Base-by-base conservation (phyloP, 2,329 filamentous ascomycete species). In the Albifimbria verrucaria region DNA sequence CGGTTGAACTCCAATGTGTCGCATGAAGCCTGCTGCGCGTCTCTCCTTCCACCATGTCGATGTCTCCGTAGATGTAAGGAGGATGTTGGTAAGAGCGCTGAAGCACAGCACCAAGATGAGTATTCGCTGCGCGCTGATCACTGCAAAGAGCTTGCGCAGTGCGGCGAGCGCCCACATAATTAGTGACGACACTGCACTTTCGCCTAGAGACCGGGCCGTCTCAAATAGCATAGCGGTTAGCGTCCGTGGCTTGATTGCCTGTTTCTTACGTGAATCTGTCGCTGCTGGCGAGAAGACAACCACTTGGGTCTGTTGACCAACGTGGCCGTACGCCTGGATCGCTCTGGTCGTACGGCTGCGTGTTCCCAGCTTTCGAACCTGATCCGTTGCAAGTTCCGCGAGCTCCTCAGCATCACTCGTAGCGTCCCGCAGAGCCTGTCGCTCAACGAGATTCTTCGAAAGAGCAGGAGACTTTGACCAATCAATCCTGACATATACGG, bases 41-140 rank as follows among this genome's bases (percentile, higher is more conserved):
- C 91, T 83, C 72, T 97, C 93, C 45, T 83, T 80, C 88, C 90
- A 96, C 92, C 92, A 97, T 2, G 81, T 77, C 62, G 86, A 84
- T 7, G 83, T 82, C 65, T 90, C 86, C 57, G 86, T 83, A 12
- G 88, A 89, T 1, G 89, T 86, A 64, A 92, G 84, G 59, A 92
- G 79, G 21, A 88, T 71, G 64, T 97, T 97, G 48, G 85, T 79
- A 11, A 90, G 64, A 12, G 85, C 70, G 64, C 92, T 97, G 25
- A 88, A 62, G 1, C 78, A 75, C 18, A 97, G 77, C 15, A 93
- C 67, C 3, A 78, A 64, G 25, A 97, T 72, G 5, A 97, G 82
- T 20, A 96, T 66, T 41, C 86, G 82, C 66, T 97, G 85, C 10
- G 90, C 88, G 25, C 81, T 87, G 39, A 86, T 70, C 4, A 91